Percentiles rank a stretch among this genome's conserved stretches.
These are phyloP conservation scores for Leishmania tarentolae DNA, from an alignment of 208 protist species.

Conservation along the genomic window DNA sequence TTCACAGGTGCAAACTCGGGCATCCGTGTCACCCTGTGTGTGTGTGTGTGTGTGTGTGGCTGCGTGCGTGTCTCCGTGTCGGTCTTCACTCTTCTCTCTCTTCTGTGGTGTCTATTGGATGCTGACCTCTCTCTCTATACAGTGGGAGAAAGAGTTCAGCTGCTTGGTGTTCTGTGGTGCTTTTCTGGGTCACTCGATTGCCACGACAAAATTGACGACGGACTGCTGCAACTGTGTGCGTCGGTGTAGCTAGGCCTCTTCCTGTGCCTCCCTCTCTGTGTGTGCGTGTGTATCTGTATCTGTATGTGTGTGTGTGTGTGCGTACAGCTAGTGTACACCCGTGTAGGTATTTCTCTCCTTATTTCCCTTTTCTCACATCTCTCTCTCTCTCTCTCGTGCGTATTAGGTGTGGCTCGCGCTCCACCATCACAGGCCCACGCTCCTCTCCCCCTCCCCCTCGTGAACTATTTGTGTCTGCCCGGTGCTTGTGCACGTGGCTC, in stretches of 20 bases:
- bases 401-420: no score
- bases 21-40: not conserved
- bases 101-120: not conserved
- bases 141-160: no score
- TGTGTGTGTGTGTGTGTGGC: not conserved
- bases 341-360: not conserved
- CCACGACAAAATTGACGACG: no score
- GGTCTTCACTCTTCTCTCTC: not conserved
- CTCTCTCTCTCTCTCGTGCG: no score
- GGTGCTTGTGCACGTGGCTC: no score
- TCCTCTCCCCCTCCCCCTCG: not conserved
- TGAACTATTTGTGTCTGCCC: no score
- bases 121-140: no score
- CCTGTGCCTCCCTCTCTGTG: no score
- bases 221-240: no score
- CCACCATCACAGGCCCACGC: no score
- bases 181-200: not conserved
- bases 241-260: no score
- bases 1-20: not conserved
- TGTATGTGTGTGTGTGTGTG: not conserved
- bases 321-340: not conserved
- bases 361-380: not conserved
- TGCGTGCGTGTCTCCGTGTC: not conserved
- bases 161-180: not conserved
- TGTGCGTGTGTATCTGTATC: not conserved